These are phyloP conservation scores for Rutidosis leptorrhynchoides DNA, from an alignment of 129 eudicot genomes.

Conservation along the genomic window DNA sequence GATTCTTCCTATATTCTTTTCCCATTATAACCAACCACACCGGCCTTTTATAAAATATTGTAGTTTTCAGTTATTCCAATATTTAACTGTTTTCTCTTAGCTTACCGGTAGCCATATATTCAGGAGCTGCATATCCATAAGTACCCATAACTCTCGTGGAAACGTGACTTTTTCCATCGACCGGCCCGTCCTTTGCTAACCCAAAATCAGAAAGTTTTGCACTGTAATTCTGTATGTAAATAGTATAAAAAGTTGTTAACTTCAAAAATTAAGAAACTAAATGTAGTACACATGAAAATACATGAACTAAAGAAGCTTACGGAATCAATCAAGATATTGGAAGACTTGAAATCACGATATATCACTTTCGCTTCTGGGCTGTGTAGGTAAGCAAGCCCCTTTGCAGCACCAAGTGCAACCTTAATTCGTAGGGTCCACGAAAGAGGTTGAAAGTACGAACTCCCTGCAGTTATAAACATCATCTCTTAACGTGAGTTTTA, in stretches of 20 bases:
- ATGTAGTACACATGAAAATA: neutral
- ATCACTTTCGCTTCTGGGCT: constrained; percentile 34
- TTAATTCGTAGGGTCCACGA: constrained; percentile 28
- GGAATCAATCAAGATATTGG: constrained; percentile 68
- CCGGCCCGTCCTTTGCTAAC: constrained; percentile 87
- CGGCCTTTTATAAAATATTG: neutral
- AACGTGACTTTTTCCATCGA: constrained; percentile 72
- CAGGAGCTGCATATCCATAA: constrained; percentile 94
- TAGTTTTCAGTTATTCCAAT: neutral
- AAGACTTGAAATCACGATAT: constrained; percentile 66
- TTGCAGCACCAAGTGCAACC: constrained; percentile 30
- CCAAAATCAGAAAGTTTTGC: constrained; percentile 97
- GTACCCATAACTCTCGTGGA: constrained; percentile 92
- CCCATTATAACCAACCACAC: neutral
- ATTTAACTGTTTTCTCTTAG: neutral
- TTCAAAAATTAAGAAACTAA: neutral
- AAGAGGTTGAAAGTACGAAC: constrained; percentile 22
- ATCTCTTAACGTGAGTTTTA: neutral
- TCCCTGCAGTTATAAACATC: constrained; percentile 10
- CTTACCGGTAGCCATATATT: constrained; percentile 85
- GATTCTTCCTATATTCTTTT: neutral
- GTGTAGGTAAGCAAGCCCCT: constrained; percentile 33
- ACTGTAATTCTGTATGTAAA: constrained; percentile 53
- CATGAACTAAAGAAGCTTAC: constrained; percentile 34
- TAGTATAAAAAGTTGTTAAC: constrained; percentile 2